phyloP scores from a whole-genome alignment of 192 early-diverging fungal genomes.

The Podila epicladia region DNA sequence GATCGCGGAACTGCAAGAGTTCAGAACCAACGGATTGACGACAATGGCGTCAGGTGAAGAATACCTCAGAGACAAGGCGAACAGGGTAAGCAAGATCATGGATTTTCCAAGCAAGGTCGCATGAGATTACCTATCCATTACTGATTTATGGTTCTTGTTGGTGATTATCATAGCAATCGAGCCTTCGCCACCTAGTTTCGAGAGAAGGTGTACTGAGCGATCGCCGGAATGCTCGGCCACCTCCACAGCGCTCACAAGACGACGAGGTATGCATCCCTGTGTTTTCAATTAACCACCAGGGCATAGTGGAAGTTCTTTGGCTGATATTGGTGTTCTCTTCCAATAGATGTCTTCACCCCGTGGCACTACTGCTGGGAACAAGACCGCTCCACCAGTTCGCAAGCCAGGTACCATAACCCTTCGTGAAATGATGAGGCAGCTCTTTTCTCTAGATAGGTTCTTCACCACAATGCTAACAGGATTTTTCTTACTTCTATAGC shows the following conservation, averaged over 20 bases:
- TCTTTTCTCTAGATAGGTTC: no score
- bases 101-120: background rate
- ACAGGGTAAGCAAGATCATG: conserved; percentile 39
- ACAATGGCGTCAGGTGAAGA: conserved; percentile 76
- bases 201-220: conserved; percentile 21
- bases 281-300: background rate
- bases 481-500: conserved; percentile 24
- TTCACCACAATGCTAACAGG: no score
- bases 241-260: conserved; percentile 19
- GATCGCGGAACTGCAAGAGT: conserved; percentile 90
- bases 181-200: conserved; percentile 29
- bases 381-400: conserved; percentile 29
- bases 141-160: conserved; percentile 8
- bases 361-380: conserved; percentile 20
- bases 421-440: no score
- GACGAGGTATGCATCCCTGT: conserved; percentile 20
- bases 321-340: background rate
- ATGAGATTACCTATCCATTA: background rate
- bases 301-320: background rate
- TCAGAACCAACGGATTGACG: conserved; percentile 88
- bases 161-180: conserved; percentile 10
- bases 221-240: conserved; percentile 31
- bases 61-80: conserved; percentile 75
- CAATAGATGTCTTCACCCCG: conserved; percentile 39
- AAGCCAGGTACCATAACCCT: conserved; percentile 13